These are phyloP conservation scores for Solanum lignicaule DNA, from an alignment of 257 asterid species.

Conservation along the genomic window DNA sequence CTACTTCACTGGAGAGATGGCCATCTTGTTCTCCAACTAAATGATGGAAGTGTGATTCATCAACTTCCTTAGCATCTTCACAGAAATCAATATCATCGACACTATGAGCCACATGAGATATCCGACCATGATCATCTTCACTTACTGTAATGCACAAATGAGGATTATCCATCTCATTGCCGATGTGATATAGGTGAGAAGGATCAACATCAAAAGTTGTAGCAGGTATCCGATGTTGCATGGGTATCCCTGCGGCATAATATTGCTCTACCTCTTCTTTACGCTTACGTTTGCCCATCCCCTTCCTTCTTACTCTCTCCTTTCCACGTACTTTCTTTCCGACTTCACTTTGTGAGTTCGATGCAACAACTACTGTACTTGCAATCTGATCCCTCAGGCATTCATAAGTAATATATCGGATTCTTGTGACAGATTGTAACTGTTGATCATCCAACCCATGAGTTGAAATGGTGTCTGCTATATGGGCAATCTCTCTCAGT, in stretches of 20 bases:
- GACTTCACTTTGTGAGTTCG: conserved; percentile 37
- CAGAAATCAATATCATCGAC: conserved; percentile 29
- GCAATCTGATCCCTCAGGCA: conserved; percentile 65
- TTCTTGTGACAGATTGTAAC: conserved; percentile 53
- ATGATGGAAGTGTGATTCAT: conserved; percentile 22
- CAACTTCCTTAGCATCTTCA: conserved; percentile 18
- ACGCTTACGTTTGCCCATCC: conserved; percentile 54
- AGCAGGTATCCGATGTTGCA: conserved; percentile 29
- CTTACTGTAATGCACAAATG: conserved; percentile 18
- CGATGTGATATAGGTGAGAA: conserved; percentile 26
- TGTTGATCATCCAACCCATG: conserved; percentile 89
- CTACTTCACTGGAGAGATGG: conserved; percentile 32
- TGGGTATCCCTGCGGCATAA: conserved; percentile 16
- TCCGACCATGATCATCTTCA: conserved; percentile 8
- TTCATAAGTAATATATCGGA: conserved; percentile 61
- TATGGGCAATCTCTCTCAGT: conserved; percentile 67
- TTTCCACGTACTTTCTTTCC: conserved; percentile 63
- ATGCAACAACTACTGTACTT: conserved; percentile 18
- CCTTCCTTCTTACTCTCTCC: conserved; percentile 80
- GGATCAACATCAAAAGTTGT: conserved; percentile 21
- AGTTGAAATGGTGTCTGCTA: conserved; percentile 64
- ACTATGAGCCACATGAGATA: conserved; percentile 10
- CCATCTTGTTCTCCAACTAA: conserved; percentile 43
- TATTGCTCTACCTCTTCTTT: conserved; percentile 58
- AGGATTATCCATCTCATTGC: conserved; percentile 23